Percentiles rank a stretch among this genome's conserved stretches.
These are phyloP conservation scores for Pleurotus tuoliensis DNA, from an alignment of 768 basidiomycete genomes.

Conservation along the genomic window DNA sequence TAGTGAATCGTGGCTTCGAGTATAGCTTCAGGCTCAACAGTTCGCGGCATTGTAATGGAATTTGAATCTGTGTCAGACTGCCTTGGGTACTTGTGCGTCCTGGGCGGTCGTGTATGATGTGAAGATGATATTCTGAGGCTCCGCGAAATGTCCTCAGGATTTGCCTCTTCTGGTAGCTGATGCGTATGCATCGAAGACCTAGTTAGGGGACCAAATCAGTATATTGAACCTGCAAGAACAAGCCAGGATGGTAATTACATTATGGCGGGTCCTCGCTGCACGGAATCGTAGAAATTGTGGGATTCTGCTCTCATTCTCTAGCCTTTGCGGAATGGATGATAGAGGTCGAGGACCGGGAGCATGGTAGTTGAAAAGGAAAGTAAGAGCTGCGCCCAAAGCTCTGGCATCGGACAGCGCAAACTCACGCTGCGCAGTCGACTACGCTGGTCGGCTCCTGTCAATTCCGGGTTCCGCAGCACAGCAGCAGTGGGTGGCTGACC, in stretches of 20 bases:
- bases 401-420: neutral
- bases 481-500: too few relatives aligned
- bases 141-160: conserved; percentile 71
- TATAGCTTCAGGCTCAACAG: conserved; percentile 60
- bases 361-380: conserved; percentile 18
- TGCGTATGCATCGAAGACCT: conserved; percentile 19
- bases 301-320: conserved; percentile 36
- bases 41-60: conserved; percentile 51
- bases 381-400: neutral
- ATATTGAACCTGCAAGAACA: conserved; percentile 26
- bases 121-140: conserved; percentile 60
- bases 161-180: conserved; percentile 43
- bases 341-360: conserved; percentile 22
- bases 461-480: too few relatives aligned
- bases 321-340: conserved; percentile 27
- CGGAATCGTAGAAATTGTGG: conserved; percentile 46
- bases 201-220: conserved; percentile 16
- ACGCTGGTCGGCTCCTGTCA: neutral
- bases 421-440: conserved; percentile 1
- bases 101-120: conserved; percentile 17
- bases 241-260: conserved; percentile 19
- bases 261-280: conserved; percentile 40
- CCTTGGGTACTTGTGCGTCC: conserved; percentile 29
- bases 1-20: conserved; percentile 62
- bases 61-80: conserved; percentile 50